Conservation (phyloP, 768 basidiomycete genomes). For the Boletus sp. region DNA sequence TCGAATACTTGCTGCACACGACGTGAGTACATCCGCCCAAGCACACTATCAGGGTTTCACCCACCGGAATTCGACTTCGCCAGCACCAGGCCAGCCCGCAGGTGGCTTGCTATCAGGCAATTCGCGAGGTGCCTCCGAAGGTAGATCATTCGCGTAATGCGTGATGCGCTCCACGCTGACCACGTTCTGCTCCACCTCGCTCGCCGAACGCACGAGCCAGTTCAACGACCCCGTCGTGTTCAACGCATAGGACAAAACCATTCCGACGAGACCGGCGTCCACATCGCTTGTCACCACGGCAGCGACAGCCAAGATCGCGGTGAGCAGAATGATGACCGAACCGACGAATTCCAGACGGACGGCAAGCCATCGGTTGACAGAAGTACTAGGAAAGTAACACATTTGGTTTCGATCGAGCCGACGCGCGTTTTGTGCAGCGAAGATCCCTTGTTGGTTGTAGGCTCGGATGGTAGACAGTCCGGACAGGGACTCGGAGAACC, state of each 20-base stretch:
- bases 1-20: conserved; percentile 58
- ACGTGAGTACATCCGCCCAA: neutral
- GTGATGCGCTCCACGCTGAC: conserved; percentile 87
- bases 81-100: conserved; percentile 68
- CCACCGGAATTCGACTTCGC: conserved; percentile 71
- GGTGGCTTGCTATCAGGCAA: conserved; percentile 56
- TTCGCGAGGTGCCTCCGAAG: conserved; percentile 73
- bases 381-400: conserved; percentile 67
- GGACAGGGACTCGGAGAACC: conserved; percentile 75
- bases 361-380: conserved; percentile 82
- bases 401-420: conserved; percentile 87
- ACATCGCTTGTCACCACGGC: conserved; percentile 76
- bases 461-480: conserved; percentile 85
- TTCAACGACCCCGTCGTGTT: conserved; percentile 83
- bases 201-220: conserved; percentile 79
- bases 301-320: conserved; percentile 62
- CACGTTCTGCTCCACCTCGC: conserved; percentile 89
- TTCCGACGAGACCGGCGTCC: conserved; percentile 84
- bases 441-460: conserved; percentile 67
- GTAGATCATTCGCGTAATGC: conserved; percentile 68
- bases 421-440: conserved; percentile 64
- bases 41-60: conserved; percentile 21
- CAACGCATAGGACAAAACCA: conserved; percentile 82
- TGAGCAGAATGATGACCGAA: conserved; percentile 71
- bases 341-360: conserved; percentile 85